phyloP scores from a whole-genome alignment of 1,284 basidiomycete species.

The Malassezia japonica region DNA sequence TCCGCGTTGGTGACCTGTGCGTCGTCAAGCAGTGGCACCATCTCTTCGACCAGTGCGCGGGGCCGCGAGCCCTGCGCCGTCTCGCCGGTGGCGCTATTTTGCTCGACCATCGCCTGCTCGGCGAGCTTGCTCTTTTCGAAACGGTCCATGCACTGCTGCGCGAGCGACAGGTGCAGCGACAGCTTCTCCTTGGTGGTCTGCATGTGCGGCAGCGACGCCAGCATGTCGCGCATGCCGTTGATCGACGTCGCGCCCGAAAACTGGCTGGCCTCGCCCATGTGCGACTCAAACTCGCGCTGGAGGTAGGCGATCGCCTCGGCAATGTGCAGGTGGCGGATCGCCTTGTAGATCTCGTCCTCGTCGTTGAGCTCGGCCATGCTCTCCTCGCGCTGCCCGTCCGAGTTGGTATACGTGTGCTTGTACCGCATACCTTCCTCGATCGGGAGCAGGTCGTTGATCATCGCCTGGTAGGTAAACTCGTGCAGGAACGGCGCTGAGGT shows the following conservation, averaged over 20 bases:
- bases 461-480: conserved; percentile 98
- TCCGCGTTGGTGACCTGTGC: conserved; percentile 59
- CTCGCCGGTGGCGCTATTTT: conserved; percentile 52
- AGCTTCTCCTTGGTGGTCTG: conserved; percentile 94
- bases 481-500: conserved; percentile 79
- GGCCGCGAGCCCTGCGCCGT: conserved; percentile 43
- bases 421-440: conserved; percentile 73
- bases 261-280: conserved; percentile 82
- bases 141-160: conserved; percentile 87
- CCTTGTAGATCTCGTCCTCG: conserved; percentile 78
- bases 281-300: conserved; percentile 86
- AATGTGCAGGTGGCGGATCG: conserved; percentile 93
- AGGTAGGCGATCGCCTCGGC: conserved; percentile 93
- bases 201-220: conserved; percentile 86
- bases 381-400: conserved; percentile 67
- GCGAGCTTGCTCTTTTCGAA: conserved; percentile 83
- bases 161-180: conserved; percentile 91
- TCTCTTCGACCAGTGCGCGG: conserved; percentile 73
- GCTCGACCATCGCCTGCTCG: conserved; percentile 80
- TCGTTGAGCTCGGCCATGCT: conserved; percentile 75
- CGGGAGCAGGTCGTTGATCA: conserved; percentile 85
- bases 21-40: conserved; percentile 90
- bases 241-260: conserved; percentile 68
- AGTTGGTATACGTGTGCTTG: conserved; percentile 55
- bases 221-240: conserved; percentile 98